Percentiles rank a stretch among this genome's conserved stretches.
Evolutionary conservation across 495 filamentous ascomycete genomes (phyloP).

Genomic region (Amniculicola lignicola): DNA sequence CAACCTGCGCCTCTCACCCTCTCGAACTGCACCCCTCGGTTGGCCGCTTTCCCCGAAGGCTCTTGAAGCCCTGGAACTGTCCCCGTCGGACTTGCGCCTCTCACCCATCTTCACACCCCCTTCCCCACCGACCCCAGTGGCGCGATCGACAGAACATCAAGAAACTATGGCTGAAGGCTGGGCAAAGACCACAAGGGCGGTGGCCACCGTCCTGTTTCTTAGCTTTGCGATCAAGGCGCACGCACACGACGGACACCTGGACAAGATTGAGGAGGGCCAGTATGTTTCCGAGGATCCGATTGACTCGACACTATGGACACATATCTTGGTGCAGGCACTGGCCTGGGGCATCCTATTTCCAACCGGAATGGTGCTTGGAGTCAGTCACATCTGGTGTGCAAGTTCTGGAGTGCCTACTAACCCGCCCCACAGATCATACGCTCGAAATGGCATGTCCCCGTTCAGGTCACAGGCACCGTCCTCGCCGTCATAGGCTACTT

Average conservation of each 20-base stretch:
- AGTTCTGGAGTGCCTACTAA: neutral
- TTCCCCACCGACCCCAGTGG: neutral
- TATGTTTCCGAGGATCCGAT: constrained; percentile 79
- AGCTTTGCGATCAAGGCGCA: constrained; percentile 24
- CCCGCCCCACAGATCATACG: constrained; percentile 64
- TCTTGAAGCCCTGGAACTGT: constrained; percentile 5
- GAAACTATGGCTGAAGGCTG: constrained; percentile 7
- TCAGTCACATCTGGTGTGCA: constrained; percentile 50
- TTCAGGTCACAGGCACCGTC: constrained; percentile 70
- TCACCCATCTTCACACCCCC: neutral
- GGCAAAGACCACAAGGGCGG: constrained; percentile 6
- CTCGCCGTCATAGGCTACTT: constrained; percentile 83
- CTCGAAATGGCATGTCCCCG: constrained; percentile 90
- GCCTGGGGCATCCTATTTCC: constrained; percentile 92
- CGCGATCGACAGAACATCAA: neutral
- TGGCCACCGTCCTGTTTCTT: constrained; percentile 20
- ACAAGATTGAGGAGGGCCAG: constrained; percentile 71
- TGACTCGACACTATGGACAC: constrained; percentile 84
- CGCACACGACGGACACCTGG: constrained; percentile 73
- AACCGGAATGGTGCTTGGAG: constrained; percentile 90
- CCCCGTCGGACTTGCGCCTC: constrained; percentile 20
- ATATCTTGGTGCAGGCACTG: constrained; percentile 84
- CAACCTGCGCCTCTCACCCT: neutral
- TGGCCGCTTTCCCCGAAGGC: constrained; percentile 1
- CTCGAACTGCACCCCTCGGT: neutral